Evolutionary conservation across 768 basidiomycete genomes (phyloP).

Genomic region (Mycena crocata): DNA sequence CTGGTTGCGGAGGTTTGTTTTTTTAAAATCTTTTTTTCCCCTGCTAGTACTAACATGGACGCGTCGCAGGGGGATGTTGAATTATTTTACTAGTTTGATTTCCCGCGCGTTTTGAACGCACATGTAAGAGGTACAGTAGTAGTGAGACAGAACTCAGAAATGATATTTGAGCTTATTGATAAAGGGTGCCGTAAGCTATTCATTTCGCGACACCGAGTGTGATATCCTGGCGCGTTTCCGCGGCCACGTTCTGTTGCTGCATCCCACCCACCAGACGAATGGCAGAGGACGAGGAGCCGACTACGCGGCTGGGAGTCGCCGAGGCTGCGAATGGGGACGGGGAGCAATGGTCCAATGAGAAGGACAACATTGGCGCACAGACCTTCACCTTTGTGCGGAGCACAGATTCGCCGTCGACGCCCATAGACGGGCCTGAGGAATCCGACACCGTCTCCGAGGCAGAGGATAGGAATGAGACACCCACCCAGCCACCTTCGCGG

Average conservation of each 20-base stretch:
- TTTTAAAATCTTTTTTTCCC: slow-evolving; percentile 26
- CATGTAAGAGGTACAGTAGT: slow-evolving; percentile 13
- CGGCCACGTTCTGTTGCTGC: background rate
- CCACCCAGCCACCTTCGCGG: slow-evolving; percentile 29
- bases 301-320: background rate
- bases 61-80: slow-evolving; percentile 68
- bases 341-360: slow-evolving; percentile 8
- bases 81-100: slow-evolving; percentile 56
- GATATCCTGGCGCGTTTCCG: slow-evolving; percentile 17
- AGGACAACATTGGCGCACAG: slow-evolving; percentile 2
- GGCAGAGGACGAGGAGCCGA: slow-evolving; percentile 10
- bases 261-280: background rate
- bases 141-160: background rate
- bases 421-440: slow-evolving; percentile 56
- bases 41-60: slow-evolving; percentile 23
- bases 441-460: slow-evolving; percentile 39
- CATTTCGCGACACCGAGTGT: background rate
- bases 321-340: slow-evolving; percentile 4
- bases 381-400: slow-evolving; percentile 28
- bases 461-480: slow-evolving; percentile 37
- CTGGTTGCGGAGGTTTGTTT: slow-evolving; percentile 78
- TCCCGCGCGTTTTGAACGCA: background rate
- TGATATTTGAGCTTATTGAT: background rate
- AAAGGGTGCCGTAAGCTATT: background rate
- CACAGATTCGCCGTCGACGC: slow-evolving; percentile 21